Conservation (phyloP, 148 eudicot species). For the Arctostaphylos glauca region DNA sequence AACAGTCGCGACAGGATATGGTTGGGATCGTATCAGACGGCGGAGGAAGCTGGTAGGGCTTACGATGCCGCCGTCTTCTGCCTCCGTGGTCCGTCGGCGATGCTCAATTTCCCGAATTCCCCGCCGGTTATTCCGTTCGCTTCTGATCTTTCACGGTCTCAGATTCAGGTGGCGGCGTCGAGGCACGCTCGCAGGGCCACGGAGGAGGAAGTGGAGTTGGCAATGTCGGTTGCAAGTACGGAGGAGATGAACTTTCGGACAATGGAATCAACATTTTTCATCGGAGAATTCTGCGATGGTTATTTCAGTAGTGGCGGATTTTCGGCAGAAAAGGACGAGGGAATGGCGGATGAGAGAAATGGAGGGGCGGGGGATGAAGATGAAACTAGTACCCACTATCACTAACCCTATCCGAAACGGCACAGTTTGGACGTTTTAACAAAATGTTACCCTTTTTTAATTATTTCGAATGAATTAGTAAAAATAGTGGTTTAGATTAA, state of each 20-base stretch:
- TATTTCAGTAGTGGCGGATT: not conserved
- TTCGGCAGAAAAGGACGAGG: not conserved
- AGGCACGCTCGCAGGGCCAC: slow-evolving; percentile 26
- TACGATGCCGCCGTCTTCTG: slow-evolving; percentile 49
- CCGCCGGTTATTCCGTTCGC: slow-evolving; percentile 39
- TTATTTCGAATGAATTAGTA: no score
- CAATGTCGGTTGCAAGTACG: not conserved
- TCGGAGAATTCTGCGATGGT: not conserved
- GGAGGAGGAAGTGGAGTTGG: slow-evolving; percentile 7
- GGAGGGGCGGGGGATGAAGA: not conserved
- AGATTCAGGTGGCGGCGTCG: slow-evolving; percentile 47
- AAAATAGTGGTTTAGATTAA: no score
- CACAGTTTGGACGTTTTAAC: no score
- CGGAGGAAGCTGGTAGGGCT: slow-evolving; percentile 52
- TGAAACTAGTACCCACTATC: no score
- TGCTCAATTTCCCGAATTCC: slow-evolving; percentile 37
- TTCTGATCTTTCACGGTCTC: slow-evolving; percentile 24
- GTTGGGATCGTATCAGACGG: slow-evolving; percentile 44
- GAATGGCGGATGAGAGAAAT: not conserved
- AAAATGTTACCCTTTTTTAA: no score
- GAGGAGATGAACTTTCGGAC: not conserved
- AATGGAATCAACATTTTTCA: not conserved
- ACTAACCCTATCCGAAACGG: no score
- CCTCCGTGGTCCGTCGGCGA: slow-evolving; percentile 33
- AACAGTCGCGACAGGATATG: slow-evolving; percentile 54